These are phyloP conservation scores for Fusarium fracticaudum DNA, from an alignment of 2,329 filamentous ascomycete genomes.

Conservation along the genomic window DNA sequence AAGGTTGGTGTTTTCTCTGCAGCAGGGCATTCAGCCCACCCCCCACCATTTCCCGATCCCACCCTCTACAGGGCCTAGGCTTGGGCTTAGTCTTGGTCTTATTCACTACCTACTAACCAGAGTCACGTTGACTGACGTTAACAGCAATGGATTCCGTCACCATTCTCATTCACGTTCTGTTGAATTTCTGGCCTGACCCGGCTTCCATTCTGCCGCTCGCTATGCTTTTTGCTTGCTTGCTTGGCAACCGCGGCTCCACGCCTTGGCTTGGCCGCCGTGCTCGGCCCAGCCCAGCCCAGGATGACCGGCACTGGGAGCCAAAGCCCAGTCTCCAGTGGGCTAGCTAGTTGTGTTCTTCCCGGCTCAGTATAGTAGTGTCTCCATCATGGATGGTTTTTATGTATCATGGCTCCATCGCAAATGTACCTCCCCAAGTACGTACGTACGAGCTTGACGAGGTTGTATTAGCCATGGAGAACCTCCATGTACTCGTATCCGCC, in stretches of 20 bases:
- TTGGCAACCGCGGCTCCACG: constrained; percentile 20
- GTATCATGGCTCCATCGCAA: constrained; percentile 30
- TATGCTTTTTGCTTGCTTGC: background rate
- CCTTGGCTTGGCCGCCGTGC: constrained; percentile 8
- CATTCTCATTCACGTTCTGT: constrained; percentile 7
- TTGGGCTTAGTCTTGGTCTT: background rate
- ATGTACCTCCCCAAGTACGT: constrained; percentile 15
- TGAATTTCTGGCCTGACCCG: constrained; percentile 11
- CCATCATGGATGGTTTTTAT: constrained; percentile 29
- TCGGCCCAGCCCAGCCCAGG: constrained; percentile 3
- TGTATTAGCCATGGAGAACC: constrained; percentile 35
- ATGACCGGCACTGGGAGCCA: constrained; percentile 24
- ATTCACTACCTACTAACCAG: background rate
- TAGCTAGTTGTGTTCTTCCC: constrained; percentile 32
- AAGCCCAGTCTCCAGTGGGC: constrained; percentile 21
- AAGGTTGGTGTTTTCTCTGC: constrained; percentile 17
- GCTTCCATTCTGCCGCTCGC: constrained; percentile 13
- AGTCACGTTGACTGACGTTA: background rate
- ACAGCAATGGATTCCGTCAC: constrained; percentile 32
- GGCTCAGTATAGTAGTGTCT: constrained; percentile 31
- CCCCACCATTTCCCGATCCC: constrained; percentile 34
- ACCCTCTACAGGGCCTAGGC: constrained; percentile 23
- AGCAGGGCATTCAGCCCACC: constrained; percentile 10
- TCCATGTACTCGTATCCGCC: constrained; percentile 30
- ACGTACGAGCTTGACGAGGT: constrained; percentile 23